A percentile compares a stretch with the other conserved stretches of the same genome.
Conservation (phyloP, 805 yeast genomes). For the Zygosaccharomyces rouxii region DNA sequence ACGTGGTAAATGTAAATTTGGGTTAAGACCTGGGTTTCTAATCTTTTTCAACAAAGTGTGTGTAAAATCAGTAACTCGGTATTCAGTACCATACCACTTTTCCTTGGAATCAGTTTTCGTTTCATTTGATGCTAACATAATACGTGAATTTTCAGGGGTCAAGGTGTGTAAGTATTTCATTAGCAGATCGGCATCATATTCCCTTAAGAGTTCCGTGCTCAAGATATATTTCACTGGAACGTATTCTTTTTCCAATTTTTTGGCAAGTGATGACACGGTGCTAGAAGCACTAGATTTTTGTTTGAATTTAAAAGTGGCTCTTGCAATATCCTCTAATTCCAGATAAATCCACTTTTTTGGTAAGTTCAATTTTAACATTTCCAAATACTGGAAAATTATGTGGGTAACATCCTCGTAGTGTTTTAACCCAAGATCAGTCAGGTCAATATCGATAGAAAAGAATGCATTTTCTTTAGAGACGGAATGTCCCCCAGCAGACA, state of each 20-base stretch:
- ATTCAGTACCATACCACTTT: conserved; percentile 89
- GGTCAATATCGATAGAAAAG: conserved; percentile 66
- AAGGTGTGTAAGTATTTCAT: conserved; percentile 46
- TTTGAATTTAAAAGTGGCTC: conserved; percentile 68
- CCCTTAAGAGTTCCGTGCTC: conserved; percentile 51
- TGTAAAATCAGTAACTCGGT: conserved; percentile 47
- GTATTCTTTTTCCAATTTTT: conserved; percentile 49
- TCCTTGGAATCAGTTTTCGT: conserved; percentile 54
- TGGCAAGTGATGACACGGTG: conserved; percentile 68
- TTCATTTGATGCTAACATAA: conserved; percentile 49
- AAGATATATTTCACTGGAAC: conserved; percentile 66
- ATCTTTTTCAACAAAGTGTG: conserved; percentile 36
- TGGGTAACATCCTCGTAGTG: conserved; percentile 58
- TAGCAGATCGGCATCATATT: conserved; percentile 55
- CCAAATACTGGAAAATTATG: conserved; percentile 67
- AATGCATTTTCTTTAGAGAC: conserved; percentile 63
- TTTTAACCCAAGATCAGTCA: conserved; percentile 67
- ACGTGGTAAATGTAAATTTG: conserved; percentile 55
- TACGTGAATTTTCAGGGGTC: conserved; percentile 55
- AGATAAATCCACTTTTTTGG: conserved; percentile 77
- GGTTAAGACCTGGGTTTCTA: conserved; percentile 28
- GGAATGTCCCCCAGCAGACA: conserved; percentile 68
- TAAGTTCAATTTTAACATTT: conserved; percentile 49
- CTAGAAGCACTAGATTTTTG: conserved; percentile 71
- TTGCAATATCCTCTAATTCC: conserved; percentile 68